These are phyloP conservation scores for Juncus inflexus DNA, from an alignment of 176 grass and related monocot genomes.

Conservation along the genomic window DNA sequence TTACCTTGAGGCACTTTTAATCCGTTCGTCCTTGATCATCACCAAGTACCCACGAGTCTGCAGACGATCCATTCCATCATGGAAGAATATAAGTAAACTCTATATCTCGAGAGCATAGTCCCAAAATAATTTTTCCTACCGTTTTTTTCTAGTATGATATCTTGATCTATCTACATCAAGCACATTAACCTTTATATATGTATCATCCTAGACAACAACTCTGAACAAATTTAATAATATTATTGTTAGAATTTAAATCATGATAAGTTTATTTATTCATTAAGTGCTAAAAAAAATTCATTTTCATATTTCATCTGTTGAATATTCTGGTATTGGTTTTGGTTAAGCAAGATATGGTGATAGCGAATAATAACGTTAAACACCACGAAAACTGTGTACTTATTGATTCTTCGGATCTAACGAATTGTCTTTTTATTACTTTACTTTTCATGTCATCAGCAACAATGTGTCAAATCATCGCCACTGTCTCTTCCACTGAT, in stretches of 20 bases:
- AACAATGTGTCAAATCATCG: neutral
- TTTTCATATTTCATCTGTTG: neutral
- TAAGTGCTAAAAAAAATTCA: neutral
- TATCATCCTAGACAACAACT: conserved; percentile 10
- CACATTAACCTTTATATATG: neutral
- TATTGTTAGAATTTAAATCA: neutral
- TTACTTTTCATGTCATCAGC: conserved; percentile 13
- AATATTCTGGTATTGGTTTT: neutral
- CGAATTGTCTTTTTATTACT: neutral
- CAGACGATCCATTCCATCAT: neutral
- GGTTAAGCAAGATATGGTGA: neutral
- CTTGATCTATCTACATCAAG: neutral
- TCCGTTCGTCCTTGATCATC: neutral
- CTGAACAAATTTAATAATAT: conserved; percentile 11
- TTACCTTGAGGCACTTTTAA: conserved; percentile 3
- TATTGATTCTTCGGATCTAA: neutral
- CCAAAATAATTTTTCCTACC: conserved; percentile 5
- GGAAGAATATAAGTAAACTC: neutral
- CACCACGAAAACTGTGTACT: neutral
- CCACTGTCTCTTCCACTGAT: conserved; percentile 4
- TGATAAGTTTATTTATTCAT: neutral
- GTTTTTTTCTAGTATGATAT: conserved; percentile 3
- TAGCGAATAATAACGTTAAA: neutral
- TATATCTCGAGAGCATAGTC: neutral
- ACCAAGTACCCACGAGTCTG: neutral